These are phyloP conservation scores for Nevesoporus exiguus DNA, from an alignment of 768 basidiomycete genomes.

Conservation along the genomic window DNA sequence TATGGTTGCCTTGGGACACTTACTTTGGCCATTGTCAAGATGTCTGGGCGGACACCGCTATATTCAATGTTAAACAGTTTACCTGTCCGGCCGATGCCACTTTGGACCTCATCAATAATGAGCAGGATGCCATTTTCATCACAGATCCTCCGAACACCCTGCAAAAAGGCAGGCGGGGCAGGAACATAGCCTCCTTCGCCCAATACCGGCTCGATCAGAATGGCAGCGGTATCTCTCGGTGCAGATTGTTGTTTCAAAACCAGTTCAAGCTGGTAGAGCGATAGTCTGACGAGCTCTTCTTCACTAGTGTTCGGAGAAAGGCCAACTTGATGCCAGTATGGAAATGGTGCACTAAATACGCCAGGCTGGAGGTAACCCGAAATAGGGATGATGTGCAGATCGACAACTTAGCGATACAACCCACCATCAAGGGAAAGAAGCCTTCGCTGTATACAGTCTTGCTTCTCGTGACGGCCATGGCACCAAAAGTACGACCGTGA, in stretches of 20 bases:
- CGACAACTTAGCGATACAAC: conserved; percentile 14
- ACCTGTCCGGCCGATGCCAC: conserved; percentile 87
- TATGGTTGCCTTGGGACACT: not conserved
- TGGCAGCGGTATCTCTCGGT: conserved; percentile 87
- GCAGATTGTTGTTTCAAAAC: conserved; percentile 76
- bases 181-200: conserved; percentile 97
- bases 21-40: conserved; percentile 87
- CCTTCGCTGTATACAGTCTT: conserved; percentile 90
- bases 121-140: conserved; percentile 83
- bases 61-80: conserved; percentile 79
- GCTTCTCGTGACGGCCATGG: conserved; percentile 90
- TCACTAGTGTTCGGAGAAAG: conserved; percentile 52
- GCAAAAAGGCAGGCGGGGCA: conserved; percentile 75
- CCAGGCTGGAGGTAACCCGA: conserved; percentile 55
- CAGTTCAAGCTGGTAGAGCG: conserved; percentile 80
- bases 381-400: not conserved
- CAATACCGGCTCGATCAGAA: conserved; percentile 88
- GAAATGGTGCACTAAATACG: conserved; percentile 77
- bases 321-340: conserved; percentile 88
- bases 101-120: conserved; percentile 85
- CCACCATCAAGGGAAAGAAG: conserved; percentile 77
- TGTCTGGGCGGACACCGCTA: conserved; percentile 82
- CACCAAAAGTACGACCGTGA: conserved; percentile 91
- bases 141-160: conserved; percentile 79
- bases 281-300: conserved; percentile 54